Evolutionary conservation across 2,329 filamentous ascomycete species (phyloP).

Genomic region (Ophiostoma ulmi): DNA sequence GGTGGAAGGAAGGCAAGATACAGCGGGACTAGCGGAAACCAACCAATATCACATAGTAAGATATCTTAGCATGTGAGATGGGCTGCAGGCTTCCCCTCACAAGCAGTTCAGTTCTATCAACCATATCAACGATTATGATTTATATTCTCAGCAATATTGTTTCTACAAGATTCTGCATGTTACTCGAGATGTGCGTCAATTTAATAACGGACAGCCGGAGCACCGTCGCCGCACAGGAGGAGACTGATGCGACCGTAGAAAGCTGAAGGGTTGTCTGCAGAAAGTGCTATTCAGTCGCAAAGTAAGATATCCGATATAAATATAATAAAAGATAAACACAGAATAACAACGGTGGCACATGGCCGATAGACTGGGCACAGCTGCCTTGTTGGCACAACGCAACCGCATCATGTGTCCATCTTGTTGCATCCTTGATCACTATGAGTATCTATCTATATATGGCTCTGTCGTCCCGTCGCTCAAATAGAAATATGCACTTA

Average conservation of each 20-base stretch:
- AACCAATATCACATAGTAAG: not conserved
- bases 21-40: slow-evolving; percentile 7
- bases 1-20: not conserved
- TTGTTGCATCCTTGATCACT: no score
- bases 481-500: no score
- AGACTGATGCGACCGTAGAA: not conserved
- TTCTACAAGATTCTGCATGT: no score
- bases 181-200: not conserved
- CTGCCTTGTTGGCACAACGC: no score
- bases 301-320: no score
- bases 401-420: no score
- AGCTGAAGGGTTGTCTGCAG: not conserved
- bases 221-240: not conserved
- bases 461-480: no score
- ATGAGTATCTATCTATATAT: no score
- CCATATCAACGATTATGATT: not conserved
- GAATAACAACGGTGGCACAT: no score
- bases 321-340: no score
- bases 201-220: not conserved
- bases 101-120: not conserved
- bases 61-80: not conserved
- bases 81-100: not conserved
- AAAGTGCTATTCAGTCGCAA: not conserved
- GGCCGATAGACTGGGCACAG: no score
- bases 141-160: no score